Evolutionary conservation across 1,284 basidiomycete genomes (phyloP), one percentile per base, ranked within the genome.

Genomic region (Sphagnurus paluster): DNA sequence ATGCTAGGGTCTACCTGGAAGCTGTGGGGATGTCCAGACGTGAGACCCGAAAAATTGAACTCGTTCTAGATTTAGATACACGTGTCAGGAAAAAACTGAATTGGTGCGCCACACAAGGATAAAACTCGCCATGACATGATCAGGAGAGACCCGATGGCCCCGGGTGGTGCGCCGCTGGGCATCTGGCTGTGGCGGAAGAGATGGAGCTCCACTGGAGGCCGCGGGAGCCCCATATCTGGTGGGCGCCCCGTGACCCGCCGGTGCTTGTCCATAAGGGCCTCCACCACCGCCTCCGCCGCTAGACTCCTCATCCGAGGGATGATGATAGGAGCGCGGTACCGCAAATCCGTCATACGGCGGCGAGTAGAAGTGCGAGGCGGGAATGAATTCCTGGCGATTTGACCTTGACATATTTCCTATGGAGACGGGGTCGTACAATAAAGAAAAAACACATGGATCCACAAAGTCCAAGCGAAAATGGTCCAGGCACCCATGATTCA

Each of bases 221-320:
- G 37, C 19, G 19, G 38, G 42, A 14, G 29, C 10, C 17, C 34
- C 42, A 34, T 42, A 37, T 2, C 30, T 26, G 26, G 38, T 10
- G 9, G 41, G 21, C n/a, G 38, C 32, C 33, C 47, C 43, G 42
- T 50, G 33, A 48, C 17, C 39, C 19, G 37, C 20, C 29, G 52
- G 29, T 34, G 28, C 5, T 30, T 51, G 45, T 21, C 42, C 47
- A 36, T 51, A 34, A 14, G 46, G 26, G n/a, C 52, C 53, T 17
- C 46, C 47, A 42, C 46, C 52, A 26, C 30, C 30, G 13, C 30
- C 30, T n/a, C 28, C 28, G 28, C 48, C 48, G 26, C 56, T 56
- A 46, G 59, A 47, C 37, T 61, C 64, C 50, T 59, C 61, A 49
- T 66, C 65, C 48, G 63, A 61, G 37, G 59, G 50, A 36, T 52